Base-by-base conservation (phyloP, 371 early-diverging fungal genomes). In the Apophysomyces variabilis region DNA sequence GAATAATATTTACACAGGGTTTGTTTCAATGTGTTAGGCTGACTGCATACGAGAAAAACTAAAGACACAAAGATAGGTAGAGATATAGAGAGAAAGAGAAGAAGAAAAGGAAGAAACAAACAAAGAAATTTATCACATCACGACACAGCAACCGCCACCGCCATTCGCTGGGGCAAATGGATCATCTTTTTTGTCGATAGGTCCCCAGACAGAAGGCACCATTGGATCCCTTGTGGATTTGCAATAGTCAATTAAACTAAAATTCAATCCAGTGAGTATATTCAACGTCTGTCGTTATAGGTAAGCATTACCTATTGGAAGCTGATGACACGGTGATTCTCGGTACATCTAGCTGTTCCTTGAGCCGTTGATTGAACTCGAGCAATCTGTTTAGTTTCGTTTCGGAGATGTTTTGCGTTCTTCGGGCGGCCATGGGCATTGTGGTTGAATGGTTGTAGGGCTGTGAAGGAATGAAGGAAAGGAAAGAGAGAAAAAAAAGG, bases 321-420 rank as follows among this genome's bases (percentile, higher is more conserved):
- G 95, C 94, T 73, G 93, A 92, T 38, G 92, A 91, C 12, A 95
- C 92, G 14, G 91, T 82, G 38, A 94, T 86, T 46, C 95, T 84
- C 32, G 89, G 86, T 61, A 92, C 79, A 68, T 95, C 93, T 46
- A 95, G 84, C 71, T 90, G 90, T 62, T 94, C 93, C 61, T 83
- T 84, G 63, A 95, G 73, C n/a, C 92, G 88, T 62, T 80, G 79
- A 74, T 92, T 95, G 68, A 88, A 81, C 71, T 95, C 94, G 65
- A 88, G 63, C 54, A 95, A 81, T 67, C 92, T 84, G 66, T 86
- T 83, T 59, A 95, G 82, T 61, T 94, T 94, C 68, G 84, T 66
- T 65, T 93, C 93, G 35, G 89, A 85, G 45, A 90, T 79, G 45
- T 79, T 74, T 60, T 81, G 79, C 9, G 70, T 59, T 11, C 62